Percentiles rank a stretch among this genome's conserved stretches.
Evolutionary conservation across 2,329 filamentous ascomycete species (phyloP).

Genomic region (Ophiobolus disseminans): DNA sequence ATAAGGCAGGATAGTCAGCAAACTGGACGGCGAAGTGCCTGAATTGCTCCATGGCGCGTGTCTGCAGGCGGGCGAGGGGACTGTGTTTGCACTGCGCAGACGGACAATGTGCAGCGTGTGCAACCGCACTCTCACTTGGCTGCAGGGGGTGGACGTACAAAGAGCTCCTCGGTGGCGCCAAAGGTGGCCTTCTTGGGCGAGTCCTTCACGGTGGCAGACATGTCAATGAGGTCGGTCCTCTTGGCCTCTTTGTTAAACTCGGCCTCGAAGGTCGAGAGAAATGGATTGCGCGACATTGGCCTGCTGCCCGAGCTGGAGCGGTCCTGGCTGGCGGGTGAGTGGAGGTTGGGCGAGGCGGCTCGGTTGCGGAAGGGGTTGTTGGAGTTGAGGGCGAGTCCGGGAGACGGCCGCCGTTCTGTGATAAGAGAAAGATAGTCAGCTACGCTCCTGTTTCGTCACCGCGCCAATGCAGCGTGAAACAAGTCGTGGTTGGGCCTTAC

Average conservation of each 20-base stretch:
- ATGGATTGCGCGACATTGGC: constrained; percentile 76
- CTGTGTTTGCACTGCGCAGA: constrained; percentile 11
- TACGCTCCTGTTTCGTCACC: constrained; percentile 37
- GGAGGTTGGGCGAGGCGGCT: constrained; percentile 63
- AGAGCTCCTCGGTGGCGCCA: constrained; percentile 72
- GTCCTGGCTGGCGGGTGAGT: constrained; percentile 52
- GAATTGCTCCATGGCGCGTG: constrained; percentile 49
- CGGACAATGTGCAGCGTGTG: constrained; percentile 30
- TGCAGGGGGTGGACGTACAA: constrained; percentile 66
- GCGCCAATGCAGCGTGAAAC: constrained; percentile 41
- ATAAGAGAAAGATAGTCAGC: constrained; percentile 41
- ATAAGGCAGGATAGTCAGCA: constrained; percentile 51
- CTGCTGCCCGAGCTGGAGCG: constrained; percentile 63
- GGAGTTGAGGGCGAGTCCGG: constrained; percentile 69
- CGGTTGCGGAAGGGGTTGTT: constrained; percentile 85
- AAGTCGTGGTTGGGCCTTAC: constrained; percentile 44
- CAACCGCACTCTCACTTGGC: constrained; percentile 18
- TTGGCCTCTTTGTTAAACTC: constrained; percentile 49
- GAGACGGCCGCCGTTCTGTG: constrained; percentile 57
- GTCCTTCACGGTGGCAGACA: constrained; percentile 45
- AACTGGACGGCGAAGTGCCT: constrained; percentile 49
- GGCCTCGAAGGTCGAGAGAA: constrained; percentile 66
- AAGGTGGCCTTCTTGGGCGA: constrained; percentile 57
- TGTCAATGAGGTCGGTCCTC: constrained; percentile 43
- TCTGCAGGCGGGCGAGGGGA: not conserved